These are phyloP conservation scores for Perilla frutescens DNA, from an alignment of 257 asterid genomes.

Conservation along the genomic window DNA sequence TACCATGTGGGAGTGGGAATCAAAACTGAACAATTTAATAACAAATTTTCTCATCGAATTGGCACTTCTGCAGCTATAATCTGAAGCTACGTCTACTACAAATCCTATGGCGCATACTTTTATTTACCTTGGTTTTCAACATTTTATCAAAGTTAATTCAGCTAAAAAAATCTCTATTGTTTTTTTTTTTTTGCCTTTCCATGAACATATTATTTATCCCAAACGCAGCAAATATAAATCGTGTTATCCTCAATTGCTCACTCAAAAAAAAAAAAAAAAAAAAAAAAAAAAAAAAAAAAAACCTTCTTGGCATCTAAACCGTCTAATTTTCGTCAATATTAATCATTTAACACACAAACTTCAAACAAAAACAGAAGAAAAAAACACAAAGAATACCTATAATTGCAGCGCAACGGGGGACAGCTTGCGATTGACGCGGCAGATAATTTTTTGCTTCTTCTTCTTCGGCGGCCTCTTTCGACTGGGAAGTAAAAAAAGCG, in stretches of 20 bases:
- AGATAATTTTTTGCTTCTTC: conserved; percentile 1
- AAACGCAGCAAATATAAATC: too few relatives aligned
- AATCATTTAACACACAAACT: too few relatives aligned
- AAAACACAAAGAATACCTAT: conserved; percentile 33
- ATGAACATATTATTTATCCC: too few relatives aligned
- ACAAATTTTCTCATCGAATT: background rate
- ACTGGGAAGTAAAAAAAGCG: background rate
- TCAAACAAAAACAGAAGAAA: background rate
- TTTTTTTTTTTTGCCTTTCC: too few relatives aligned
- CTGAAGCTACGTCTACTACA: background rate
- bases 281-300: too few relatives aligned
- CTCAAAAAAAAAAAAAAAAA: too few relatives aligned
- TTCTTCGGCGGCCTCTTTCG: conserved; percentile 21
- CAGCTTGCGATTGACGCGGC: conserved; percentile 34
- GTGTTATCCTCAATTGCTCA: too few relatives aligned
- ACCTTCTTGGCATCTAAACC: background rate
- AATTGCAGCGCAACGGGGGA: conserved; percentile 23
- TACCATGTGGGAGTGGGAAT: background rate
- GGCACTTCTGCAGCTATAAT: background rate
- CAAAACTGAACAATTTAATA: background rate
- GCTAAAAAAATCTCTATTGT: too few relatives aligned
- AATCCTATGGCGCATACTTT: too few relatives aligned
- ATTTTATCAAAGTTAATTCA: background rate
- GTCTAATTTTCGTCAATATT: background rate
- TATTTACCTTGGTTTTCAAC: too few relatives aligned